phyloP scores from a whole-genome alignment of 352 stramenopile genomes.

The Phytophthora sojae region DNA sequence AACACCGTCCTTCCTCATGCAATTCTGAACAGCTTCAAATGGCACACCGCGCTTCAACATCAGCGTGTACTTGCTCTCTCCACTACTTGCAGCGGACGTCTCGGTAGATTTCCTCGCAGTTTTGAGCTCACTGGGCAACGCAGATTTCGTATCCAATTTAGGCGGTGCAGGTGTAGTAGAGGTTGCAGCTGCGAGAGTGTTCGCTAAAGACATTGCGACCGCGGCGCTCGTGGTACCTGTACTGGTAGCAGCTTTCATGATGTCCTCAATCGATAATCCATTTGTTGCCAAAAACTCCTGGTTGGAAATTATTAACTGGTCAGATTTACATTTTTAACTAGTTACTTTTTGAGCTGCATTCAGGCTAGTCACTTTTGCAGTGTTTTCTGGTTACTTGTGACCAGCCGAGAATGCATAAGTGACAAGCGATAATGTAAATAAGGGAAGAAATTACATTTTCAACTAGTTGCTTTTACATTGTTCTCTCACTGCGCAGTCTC shows the following conservation, averaged over 20 bases:
- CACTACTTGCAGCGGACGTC: conserved; percentile 5
- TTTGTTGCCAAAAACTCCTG: conserved; percentile 68
- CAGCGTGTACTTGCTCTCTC: conserved; percentile 56
- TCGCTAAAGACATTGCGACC: conserved; percentile 15
- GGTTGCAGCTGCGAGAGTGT: conserved; percentile 21
- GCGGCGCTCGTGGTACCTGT: conserved; percentile 43
- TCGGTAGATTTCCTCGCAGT: conserved; percentile 16
- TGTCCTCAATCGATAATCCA: conserved; percentile 75
- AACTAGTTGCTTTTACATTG: no score
- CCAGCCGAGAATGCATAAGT: no score
- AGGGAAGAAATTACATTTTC: no score
- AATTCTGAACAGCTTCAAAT: conserved; percentile 77
- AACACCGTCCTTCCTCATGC: conserved; percentile 70
- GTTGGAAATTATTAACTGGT: no score
- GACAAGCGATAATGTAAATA: no score
- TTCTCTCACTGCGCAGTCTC: no score
- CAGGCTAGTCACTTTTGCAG: no score
- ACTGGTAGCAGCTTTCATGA: conserved; percentile 69
- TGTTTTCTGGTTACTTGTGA: no score
- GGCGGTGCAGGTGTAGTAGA: conserved; percentile 8
- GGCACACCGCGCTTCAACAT: conserved; percentile 79
- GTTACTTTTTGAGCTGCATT: no score
- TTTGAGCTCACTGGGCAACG: conserved; percentile 25
- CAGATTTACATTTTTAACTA: no score
- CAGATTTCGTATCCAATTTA: conserved; percentile 25